Evolutionary conservation across 495 filamentous ascomycete species (phyloP), one percentile per base, ranked within the genome.

Genomic region (Neurospora sp.): DNA sequence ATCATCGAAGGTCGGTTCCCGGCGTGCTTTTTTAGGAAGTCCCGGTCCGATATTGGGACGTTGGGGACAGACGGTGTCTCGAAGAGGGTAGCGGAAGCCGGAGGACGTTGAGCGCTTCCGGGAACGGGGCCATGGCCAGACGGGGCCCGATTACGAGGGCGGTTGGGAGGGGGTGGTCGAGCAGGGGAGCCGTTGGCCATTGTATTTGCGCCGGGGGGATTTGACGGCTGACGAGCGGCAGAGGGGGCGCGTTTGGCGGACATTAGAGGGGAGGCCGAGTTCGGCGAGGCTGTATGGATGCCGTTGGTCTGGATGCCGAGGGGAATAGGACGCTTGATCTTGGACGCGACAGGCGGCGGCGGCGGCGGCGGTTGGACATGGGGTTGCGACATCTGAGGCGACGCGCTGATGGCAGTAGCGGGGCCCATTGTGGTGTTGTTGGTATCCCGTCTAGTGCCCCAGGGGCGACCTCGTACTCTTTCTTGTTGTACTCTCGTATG

Each of bases 11-110:
- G 95, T 14, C 88, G 88, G 11, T 84, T 84, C 75, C 91, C 94
- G 5, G 86, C 82, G 80, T 90, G 96, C 83, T 95, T 97, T 76
- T 87, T 89, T 3, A 99, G 87, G 0, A 99, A 93, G 77, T 97
- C 91, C 5, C 85, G 79, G 31, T 89, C 88, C 38, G 89, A 91
- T 79, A 90, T 87, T 40, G 90, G 92, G 71, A 70, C 16, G 61
- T 18, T 16, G n/a, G 16, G 12, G 48, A 70, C n/a, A 22, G 38
- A 42, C 16, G 69, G 20, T 38, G 53, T 1, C 68, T 61, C 68
- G 42, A n/a, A 10, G 35, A 18, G 11, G 35, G 69, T 1, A 12
- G 35, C 38, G 12, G 11, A 7, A 31, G 10, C n/a, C n/a, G 22
- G 27, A 39, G 41, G 44, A 35, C 12, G 53, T 61, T 61, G 53